Conservation (phyloP, 345 rosid genomes). For the Linum usitatissimum region DNA sequence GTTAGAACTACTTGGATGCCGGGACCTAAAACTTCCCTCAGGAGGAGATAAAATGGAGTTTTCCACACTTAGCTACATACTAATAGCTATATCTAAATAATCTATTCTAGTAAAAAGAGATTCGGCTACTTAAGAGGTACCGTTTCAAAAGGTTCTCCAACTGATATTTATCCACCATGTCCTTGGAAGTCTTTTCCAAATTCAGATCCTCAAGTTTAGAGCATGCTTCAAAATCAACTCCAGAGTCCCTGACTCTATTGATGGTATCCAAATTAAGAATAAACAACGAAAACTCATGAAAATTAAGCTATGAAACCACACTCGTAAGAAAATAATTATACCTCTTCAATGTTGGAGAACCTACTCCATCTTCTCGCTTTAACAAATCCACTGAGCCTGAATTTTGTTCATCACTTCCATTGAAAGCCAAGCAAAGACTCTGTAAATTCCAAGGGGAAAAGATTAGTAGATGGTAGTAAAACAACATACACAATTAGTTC, state of each 20-base stretch:
- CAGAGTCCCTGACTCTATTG: constrained; percentile 33
- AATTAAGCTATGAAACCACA: not conserved
- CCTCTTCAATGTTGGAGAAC: constrained; percentile 34
- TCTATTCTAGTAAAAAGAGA: no score
- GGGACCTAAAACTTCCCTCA: not conserved
- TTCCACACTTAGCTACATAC: no score
- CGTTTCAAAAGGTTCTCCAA: constrained; percentile 24
- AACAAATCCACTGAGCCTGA: constrained; percentile 15
- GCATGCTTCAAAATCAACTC: constrained; percentile 61
- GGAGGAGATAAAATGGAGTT: not conserved
- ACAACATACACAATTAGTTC: not conserved
- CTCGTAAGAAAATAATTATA: constrained; percentile 15
- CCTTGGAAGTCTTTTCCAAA: constrained; percentile 46
- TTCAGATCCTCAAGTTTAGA: constrained; percentile 62
- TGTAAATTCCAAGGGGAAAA: constrained; percentile 16
- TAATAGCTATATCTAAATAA: no score
- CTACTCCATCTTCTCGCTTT: constrained; percentile 26
- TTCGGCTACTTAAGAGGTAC: constrained; percentile 16
- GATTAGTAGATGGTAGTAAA: not conserved
- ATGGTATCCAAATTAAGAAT: constrained; percentile 6
- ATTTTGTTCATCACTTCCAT: constrained; percentile 23
- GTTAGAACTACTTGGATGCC: not conserved
- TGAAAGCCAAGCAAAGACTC: constrained; percentile 30
- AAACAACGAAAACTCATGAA: constrained; percentile 3
- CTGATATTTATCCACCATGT: constrained; percentile 22